A percentile compares a stretch with the other conserved stretches of the same genome.
Conservation (phyloP, 2,329 filamentous ascomycete genomes). For the Ciborinia camelliae region DNA sequence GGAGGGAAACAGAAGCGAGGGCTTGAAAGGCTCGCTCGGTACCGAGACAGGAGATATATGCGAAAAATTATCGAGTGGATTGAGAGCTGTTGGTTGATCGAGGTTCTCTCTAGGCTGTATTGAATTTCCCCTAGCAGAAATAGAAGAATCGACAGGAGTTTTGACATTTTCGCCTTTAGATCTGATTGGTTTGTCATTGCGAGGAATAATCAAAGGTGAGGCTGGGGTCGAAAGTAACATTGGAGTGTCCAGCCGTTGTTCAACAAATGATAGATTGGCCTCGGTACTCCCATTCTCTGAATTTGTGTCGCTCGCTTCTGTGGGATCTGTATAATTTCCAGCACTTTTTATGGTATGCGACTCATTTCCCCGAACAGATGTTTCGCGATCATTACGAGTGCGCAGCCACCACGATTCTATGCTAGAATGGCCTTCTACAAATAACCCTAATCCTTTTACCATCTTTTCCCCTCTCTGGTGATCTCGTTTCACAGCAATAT, state of each 20-base stretch:
- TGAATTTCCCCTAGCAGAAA: neutral
- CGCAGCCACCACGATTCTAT: slow-evolving; percentile 29
- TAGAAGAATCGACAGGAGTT: neutral
- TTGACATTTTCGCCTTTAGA: neutral
- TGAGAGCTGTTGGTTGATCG: neutral
- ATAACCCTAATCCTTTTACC: slow-evolving; percentile 19
- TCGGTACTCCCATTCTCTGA: neutral
- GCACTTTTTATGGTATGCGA: neutral
- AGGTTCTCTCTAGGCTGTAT: neutral
- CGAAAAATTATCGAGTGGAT: neutral
- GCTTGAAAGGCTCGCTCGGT: neutral
- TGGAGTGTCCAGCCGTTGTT: neutral
- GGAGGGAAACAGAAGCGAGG: too few species aligned
- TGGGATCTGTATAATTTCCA: neutral
- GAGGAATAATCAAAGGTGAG: neutral
- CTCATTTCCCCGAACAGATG: neutral
- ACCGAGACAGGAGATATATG: too few species aligned
- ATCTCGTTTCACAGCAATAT: slow-evolving; percentile 48
- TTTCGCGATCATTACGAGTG: slow-evolving; percentile 26
- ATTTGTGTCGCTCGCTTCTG: neutral
- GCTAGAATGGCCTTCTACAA: slow-evolving; percentile 17
- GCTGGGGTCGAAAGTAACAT: neutral
- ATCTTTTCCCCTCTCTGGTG: slow-evolving; percentile 19
- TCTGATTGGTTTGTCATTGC: neutral
- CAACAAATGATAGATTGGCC: neutral